Evolutionary conservation across 2,329 filamentous ascomycete species (phyloP).

Genomic region (Exophiala oligosperma): DNA sequence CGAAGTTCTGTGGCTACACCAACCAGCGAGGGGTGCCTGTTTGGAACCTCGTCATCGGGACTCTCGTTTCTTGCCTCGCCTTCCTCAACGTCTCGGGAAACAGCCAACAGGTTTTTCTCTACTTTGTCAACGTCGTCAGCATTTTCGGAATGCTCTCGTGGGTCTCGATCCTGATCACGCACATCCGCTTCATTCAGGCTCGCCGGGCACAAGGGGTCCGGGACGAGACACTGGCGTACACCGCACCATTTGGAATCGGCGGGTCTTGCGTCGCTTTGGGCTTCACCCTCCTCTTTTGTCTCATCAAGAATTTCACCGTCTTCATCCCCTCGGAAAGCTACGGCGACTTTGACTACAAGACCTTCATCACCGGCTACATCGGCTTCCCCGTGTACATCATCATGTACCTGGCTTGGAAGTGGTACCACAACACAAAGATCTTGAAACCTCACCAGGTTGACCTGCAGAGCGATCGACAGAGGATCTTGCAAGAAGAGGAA

Average conservation of each 20-base stretch:
- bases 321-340: conserved; percentile 55
- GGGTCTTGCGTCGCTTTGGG: conserved; percentile 68
- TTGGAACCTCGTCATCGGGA: conserved; percentile 61
- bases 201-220: conserved; percentile 61
- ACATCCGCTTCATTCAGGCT: conserved; percentile 65
- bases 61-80: conserved; percentile 64
- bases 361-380: conserved; percentile 65
- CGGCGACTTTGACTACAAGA: conserved; percentile 67
- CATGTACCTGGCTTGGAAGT: neutral
- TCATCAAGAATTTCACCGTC: conserved; percentile 80
- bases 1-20: conserved; percentile 54
- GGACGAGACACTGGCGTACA: conserved; percentile 59
- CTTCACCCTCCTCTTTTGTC: conserved; percentile 69
- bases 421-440: neutral
- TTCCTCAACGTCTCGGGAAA: conserved; percentile 64
- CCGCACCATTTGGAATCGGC: conserved; percentile 68
- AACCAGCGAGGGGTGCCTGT: conserved; percentile 57
- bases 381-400: neutral
- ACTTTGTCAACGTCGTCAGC: conserved; percentile 67
- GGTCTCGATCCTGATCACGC: conserved; percentile 67
- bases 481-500: neutral
- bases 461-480: neutral
- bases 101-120: conserved; percentile 58
- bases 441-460: neutral
- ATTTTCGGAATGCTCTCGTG: conserved; percentile 65